Percentiles rank a stretch among this genome's conserved stretches.
Evolutionary conservation across 106 monocot genomes (phyloP).

Genomic region (Phalaenopsis equestris): DNA sequence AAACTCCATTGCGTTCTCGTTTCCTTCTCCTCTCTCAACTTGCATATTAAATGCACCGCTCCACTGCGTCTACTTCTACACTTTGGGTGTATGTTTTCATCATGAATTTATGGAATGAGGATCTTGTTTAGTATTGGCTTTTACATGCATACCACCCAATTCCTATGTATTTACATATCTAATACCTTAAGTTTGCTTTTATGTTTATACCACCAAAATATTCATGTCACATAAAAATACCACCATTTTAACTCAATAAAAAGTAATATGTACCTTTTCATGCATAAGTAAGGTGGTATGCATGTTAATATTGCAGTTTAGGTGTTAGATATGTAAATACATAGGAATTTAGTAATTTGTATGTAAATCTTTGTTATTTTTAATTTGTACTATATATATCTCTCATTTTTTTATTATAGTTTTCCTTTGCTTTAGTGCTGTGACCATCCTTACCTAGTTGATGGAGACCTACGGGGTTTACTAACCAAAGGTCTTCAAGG

Average conservation of each 20-base stretch:
- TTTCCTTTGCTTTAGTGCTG: constrained; percentile 59
- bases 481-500: constrained; percentile 31
- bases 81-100: not conserved
- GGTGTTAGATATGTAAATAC: no score
- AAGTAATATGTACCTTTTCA: no score
- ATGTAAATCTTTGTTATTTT: not conserved
- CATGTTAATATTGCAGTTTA: no score
- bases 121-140: not conserved
- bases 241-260: no score
- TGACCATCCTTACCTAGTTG: constrained; percentile 91
- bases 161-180: no score
- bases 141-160: no score
- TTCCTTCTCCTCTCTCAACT: not conserved
- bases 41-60: not conserved
- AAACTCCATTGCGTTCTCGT: not conserved
- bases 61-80: not conserved
- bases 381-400: not conserved
- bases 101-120: not conserved
- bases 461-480: constrained; percentile 38
- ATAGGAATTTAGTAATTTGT: no score
- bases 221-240: no score
- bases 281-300: no score
- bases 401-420: not conserved
- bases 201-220: no score
- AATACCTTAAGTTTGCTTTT: no score